Evolutionary conservation across 371 early-diverging fungal species (phyloP).

Genomic region (Circinella umbellata): DNA sequence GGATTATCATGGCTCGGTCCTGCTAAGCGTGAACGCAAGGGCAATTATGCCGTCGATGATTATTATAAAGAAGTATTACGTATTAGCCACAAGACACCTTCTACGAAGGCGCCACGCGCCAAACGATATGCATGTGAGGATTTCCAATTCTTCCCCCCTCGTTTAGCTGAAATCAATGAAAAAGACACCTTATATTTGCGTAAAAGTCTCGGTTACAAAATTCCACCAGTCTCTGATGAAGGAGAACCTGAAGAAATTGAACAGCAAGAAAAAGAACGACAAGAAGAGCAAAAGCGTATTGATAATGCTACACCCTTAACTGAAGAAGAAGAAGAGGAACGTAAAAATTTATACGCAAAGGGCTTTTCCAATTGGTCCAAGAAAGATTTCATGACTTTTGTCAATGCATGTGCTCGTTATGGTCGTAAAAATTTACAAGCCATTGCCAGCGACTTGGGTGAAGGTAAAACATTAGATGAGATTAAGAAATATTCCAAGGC

Average conservation of each 20-base stretch:
- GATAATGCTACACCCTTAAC: slow-evolving; percentile 90
- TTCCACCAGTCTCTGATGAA: slow-evolving; percentile 41
- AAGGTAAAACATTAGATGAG: slow-evolving; percentile 89
- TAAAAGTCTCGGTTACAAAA: slow-evolving; percentile 69
- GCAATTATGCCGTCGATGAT: slow-evolving; percentile 86
- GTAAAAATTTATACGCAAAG: slow-evolving; percentile 74
- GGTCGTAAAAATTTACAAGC: slow-evolving; percentile 79
- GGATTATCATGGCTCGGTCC: slow-evolving; percentile 81
- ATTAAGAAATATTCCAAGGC: slow-evolving; percentile 82
- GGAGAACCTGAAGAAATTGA: slow-evolving; percentile 47
- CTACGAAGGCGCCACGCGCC: slow-evolving; percentile 60
- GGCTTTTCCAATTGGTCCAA: slow-evolving; percentile 96
- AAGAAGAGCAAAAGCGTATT: slow-evolving; percentile 83
- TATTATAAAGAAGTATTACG: slow-evolving; percentile 85
- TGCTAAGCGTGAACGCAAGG: slow-evolving; percentile 86
- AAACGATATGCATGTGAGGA: slow-evolving; percentile 71
- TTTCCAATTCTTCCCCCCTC: slow-evolving; percentile 92
- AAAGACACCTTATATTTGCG: slow-evolving; percentile 73
- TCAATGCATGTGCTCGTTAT: slow-evolving; percentile 89
- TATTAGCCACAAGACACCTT: slow-evolving; percentile 48
- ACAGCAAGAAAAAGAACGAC: slow-evolving; percentile 69
- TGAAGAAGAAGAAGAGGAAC: slow-evolving; percentile 85
- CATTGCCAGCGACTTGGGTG: slow-evolving; percentile 81
- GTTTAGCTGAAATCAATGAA: slow-evolving; percentile 80
- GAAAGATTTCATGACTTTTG: slow-evolving; percentile 90